These are phyloP conservation scores for Avicennia marina DNA, from an alignment of 257 asterid species.

Conservation along the genomic window DNA sequence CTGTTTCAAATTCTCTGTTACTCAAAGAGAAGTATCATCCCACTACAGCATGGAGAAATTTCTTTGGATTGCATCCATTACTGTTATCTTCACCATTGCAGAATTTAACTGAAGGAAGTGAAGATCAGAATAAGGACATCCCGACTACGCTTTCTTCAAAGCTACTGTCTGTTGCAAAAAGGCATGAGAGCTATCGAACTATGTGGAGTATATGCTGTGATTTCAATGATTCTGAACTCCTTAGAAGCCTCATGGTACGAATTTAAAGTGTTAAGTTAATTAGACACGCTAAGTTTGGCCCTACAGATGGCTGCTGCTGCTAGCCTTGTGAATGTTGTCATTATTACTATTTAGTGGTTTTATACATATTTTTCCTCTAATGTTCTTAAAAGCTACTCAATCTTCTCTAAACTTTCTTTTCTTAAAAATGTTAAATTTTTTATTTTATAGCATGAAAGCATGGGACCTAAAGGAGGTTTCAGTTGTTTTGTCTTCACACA, in stretches of 20 bases:
- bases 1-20: not conserved
- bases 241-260: conserved; percentile 76
- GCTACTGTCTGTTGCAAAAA: conserved; percentile 67
- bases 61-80: conserved; percentile 16
- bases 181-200: conserved; percentile 81
- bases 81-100: conserved; percentile 29
- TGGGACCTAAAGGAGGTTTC: conserved; percentile 94
- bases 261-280: conserved; percentile 5
- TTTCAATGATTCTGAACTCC: conserved; percentile 73
- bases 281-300: not conserved
- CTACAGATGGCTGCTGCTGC: not conserved
- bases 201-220: conserved; percentile 82
- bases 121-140: conserved; percentile 45
- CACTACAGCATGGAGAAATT: not conserved
- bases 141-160: conserved; percentile 57
- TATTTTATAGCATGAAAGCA: conserved; percentile 67
- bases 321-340: no score
- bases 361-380: not conserved
- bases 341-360: conserved; percentile 3
- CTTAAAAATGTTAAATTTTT: conserved; percentile 7
- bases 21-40: not conserved
- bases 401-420: conserved; percentile 5
- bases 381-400: conserved; percentile 6
- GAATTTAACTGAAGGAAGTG: conserved; percentile 44
- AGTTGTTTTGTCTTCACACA: conserved; percentile 80